A percentile compares a stretch with the other conserved stretches of the same genome.
Conservation (phyloP, 345 rosid genomes). For the Melaleuca quinquenervia region DNA sequence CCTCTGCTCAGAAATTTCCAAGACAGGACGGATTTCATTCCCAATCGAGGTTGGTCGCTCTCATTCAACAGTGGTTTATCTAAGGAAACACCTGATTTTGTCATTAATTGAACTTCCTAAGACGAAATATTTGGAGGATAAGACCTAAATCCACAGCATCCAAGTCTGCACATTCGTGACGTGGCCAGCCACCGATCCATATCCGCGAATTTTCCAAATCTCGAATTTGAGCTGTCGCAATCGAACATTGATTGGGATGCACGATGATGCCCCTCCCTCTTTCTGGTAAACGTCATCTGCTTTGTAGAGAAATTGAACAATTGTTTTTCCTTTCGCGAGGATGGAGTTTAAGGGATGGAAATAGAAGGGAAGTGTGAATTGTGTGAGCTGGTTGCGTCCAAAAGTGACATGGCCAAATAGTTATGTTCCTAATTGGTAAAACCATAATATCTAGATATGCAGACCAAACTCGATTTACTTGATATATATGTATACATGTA, state of each 20-base stretch:
- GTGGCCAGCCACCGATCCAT: not conserved
- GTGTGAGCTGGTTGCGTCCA: not conserved
- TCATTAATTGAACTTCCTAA: not conserved
- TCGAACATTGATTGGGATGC: not conserved
- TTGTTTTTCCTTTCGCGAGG: not conserved
- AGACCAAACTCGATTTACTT: not conserved
- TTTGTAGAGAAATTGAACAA: not conserved
- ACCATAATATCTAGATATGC: not conserved
- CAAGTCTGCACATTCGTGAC: not conserved
- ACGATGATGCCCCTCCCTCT: not conserved
- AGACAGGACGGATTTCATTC: not conserved
- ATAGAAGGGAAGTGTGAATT: not conserved
- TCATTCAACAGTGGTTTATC: not conserved
- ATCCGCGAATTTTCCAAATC: not conserved
- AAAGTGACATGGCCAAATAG: not conserved
- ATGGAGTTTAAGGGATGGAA: not conserved
- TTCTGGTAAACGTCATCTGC: not conserved
- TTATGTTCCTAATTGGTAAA: not conserved
- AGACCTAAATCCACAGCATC: not conserved
- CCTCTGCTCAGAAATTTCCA: not conserved
- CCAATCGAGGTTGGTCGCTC: not conserved
- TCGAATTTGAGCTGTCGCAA: not conserved
- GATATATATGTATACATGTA: not conserved
- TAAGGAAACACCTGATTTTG: not conserved
- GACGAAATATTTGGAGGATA: not conserved